phyloP scores from a whole-genome alignment of 2,329 filamentous ascomycete genomes.

The Epichloe sylvatica region DNA sequence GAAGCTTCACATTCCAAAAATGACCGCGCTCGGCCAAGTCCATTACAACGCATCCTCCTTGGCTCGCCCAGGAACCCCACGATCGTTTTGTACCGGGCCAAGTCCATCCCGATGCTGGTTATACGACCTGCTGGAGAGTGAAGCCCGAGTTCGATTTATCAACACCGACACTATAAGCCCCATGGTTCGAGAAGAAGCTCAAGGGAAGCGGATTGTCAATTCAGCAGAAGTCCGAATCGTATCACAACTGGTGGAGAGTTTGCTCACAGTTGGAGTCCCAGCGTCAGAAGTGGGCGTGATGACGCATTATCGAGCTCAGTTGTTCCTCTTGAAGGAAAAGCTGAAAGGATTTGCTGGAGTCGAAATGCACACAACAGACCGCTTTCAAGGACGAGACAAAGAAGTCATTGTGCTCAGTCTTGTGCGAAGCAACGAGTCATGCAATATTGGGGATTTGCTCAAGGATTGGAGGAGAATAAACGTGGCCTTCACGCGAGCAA shows the following conservation, averaged over 20 bases:
- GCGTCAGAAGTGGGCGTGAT: conserved; percentile 78
- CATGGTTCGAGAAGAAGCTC: conserved; percentile 53
- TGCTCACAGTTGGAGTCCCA: conserved; percentile 63
- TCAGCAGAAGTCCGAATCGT: conserved; percentile 65
- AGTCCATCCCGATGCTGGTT: conserved; percentile 56
- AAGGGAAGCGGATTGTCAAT: conserved; percentile 81
- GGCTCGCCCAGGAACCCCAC: conserved; percentile 24
- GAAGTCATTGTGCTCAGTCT: conserved; percentile 79
- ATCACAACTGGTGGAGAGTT: conserved; percentile 63
- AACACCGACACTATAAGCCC: conserved; percentile 69
- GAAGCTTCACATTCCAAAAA: conserved; percentile 53
- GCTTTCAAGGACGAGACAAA: conserved; percentile 93
- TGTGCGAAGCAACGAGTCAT: conserved; percentile 72
- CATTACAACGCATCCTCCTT: conserved; percentile 43
- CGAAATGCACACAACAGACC: conserved; percentile 94
- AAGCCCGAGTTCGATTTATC: conserved; percentile 67
- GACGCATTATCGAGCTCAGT: conserved; percentile 89
- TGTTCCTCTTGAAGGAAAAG: conserved; percentile 64
- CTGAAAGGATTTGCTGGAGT: conserved; percentile 50
- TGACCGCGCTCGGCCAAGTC: conserved; percentile 43
- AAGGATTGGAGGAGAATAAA: conserved; percentile 90
- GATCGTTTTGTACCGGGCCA: conserved; percentile 41
- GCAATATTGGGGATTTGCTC: conserved; percentile 77
- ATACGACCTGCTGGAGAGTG: conserved; percentile 52
- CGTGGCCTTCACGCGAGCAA: conserved; percentile 84